phyloP scores from a whole-genome alignment of 768 basidiomycete species.

The Pulveroboletus frians region DNA sequence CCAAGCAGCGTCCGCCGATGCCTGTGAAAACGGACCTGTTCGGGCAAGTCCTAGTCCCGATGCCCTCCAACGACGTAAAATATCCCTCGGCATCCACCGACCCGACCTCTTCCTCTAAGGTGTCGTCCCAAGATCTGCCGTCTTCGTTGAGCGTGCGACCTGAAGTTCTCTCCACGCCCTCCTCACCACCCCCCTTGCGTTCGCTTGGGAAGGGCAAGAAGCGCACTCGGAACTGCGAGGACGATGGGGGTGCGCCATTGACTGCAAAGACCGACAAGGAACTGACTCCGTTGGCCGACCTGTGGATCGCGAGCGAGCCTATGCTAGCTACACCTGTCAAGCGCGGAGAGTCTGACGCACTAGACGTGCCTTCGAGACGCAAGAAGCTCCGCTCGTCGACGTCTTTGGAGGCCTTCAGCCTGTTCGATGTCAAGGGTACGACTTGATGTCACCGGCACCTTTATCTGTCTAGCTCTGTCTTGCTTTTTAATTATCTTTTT shows the following conservation, averaged over 20 bases:
- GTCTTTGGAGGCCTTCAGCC: not conserved
- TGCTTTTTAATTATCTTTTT: not conserved
- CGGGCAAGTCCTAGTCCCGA: constrained; percentile 6
- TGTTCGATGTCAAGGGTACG: constrained; percentile 1
- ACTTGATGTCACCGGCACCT: not conserved
- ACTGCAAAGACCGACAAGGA: not conserved
- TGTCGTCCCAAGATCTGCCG: not conserved
- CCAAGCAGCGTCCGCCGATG: constrained; percentile 4
- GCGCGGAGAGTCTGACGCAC: not conserved
- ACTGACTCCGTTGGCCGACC: not conserved
- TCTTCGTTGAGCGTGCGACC: not conserved
- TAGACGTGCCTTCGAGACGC: constrained; percentile 8
- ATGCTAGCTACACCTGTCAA: not conserved
- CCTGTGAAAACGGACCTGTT: constrained; percentile 9
- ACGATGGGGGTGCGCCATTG: not conserved
- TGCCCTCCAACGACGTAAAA: not conserved
- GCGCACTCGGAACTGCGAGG: constrained; percentile 11
- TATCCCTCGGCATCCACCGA: not conserved
- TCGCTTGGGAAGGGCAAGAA: constrained; percentile 11
- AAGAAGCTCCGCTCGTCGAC: constrained; percentile 8
- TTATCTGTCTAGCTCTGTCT: not conserved
- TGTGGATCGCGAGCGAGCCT: not conserved
- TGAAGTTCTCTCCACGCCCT: not conserved
- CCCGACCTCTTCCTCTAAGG: not conserved
- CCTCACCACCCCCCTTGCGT: constrained; percentile 10